phyloP scores from a whole-genome alignment of 2,329 filamentous ascomycete genomes.

The Pseudovirgaria hyperparasitica region DNA sequence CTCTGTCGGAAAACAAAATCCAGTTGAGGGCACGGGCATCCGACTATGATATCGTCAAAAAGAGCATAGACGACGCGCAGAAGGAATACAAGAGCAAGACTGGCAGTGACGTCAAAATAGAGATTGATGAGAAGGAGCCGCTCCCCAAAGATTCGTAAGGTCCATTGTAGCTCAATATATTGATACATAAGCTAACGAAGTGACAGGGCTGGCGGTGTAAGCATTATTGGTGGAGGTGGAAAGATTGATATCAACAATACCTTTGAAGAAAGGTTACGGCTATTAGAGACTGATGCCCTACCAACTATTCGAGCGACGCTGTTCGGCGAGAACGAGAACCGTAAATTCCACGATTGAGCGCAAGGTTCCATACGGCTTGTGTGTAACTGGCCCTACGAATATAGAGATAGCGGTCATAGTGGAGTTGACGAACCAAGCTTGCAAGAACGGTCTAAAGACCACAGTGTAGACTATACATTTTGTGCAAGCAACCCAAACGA shows the following conservation, averaged over 20 bases:
- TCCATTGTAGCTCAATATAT: background rate
- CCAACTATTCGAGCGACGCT: slow-evolving; percentile 74
- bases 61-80: slow-evolving; percentile 63
- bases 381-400: too few relatives aligned
- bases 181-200: slow-evolving; percentile 6
- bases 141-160: slow-evolving; percentile 74
- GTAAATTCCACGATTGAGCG: slow-evolving; percentile 87
- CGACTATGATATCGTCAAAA: slow-evolving; percentile 63
- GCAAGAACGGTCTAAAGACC: too few relatives aligned
- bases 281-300: slow-evolving; percentile 74
- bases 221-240: slow-evolving; percentile 67
- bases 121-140: slow-evolving; percentile 65
- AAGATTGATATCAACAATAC: slow-evolving; percentile 99
- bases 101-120: slow-evolving; percentile 55
- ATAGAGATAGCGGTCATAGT: too few relatives aligned
- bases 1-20: slow-evolving; percentile 68
- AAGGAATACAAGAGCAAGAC: slow-evolving; percentile 74
- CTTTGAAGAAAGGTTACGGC: slow-evolving; percentile 75
- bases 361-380: too few relatives aligned
- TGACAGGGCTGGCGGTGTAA: slow-evolving; percentile 66
- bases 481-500: too few relatives aligned
- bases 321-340: slow-evolving; percentile 90
- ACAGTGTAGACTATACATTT: too few relatives aligned
- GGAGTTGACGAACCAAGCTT: too few relatives aligned
- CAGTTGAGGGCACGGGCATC: slow-evolving; percentile 64